Evolutionary conservation across 495 filamentous ascomycete genomes (phyloP).

Genomic region (Barbatosphaeria neglecta): DNA sequence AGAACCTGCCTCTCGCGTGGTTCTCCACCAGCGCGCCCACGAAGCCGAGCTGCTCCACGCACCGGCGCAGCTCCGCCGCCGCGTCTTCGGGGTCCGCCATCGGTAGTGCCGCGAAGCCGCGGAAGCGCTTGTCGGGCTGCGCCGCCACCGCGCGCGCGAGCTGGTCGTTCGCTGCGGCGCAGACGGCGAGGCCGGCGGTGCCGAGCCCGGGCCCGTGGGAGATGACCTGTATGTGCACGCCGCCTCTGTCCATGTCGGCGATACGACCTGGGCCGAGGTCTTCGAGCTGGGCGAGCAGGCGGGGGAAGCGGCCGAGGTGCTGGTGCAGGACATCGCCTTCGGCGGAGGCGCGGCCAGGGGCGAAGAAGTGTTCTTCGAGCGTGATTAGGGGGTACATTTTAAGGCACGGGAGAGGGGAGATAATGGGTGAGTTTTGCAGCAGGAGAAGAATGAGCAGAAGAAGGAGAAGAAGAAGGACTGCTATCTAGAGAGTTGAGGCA

Average conservation of each 20-base stretch:
- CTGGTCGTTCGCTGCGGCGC: conserved; percentile 38
- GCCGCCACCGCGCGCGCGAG: conserved; percentile 31
- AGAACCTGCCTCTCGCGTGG: conserved; percentile 36
- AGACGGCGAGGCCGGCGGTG: conserved; percentile 19
- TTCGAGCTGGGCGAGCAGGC: conserved; percentile 18
- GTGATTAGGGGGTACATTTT: no score
- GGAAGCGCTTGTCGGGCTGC: conserved; percentile 25
- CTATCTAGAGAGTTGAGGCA: no score
- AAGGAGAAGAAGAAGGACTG: no score
- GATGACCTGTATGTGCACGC: conserved; percentile 44
- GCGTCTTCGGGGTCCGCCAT: conserved; percentile 33
- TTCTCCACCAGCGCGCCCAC: conserved; percentile 48
- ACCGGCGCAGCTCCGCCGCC: conserved; percentile 36
- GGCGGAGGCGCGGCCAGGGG: conserved; percentile 16
- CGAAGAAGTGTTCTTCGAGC: conserved; percentile 51
- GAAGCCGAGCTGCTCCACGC: conserved; percentile 33
- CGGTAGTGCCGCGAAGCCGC: conserved; percentile 43
- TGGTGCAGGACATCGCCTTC: conserved; percentile 11
- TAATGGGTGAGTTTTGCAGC: no score
- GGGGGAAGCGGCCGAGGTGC: conserved; percentile 16
- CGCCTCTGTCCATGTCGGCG: conserved; percentile 36
- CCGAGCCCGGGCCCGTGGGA: conserved; percentile 35
- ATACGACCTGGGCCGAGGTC: conserved; percentile 32
- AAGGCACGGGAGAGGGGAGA: no score
- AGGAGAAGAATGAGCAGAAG: no score